These are phyloP conservation scores for Emergomyces orientalis DNA, from an alignment of 2,329 filamentous ascomycete genomes.

Conservation along the genomic window DNA sequence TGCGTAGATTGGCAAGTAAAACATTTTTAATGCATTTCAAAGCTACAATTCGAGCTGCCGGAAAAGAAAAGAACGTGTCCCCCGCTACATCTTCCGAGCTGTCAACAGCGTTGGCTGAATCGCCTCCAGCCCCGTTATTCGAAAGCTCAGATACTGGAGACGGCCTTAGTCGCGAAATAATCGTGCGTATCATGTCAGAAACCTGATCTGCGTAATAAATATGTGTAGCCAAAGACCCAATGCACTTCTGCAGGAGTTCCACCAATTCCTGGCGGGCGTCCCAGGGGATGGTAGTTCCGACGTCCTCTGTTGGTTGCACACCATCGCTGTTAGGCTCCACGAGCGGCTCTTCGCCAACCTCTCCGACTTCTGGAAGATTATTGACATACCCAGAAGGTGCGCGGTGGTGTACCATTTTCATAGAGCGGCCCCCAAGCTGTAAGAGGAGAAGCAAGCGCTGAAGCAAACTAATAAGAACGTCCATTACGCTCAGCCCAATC, in stretches of 20 bases:
- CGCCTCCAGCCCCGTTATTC: conserved; percentile 36
- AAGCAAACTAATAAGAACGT: conserved; percentile 76
- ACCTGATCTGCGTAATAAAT: conserved; percentile 97
- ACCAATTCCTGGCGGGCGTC: conserved; percentile 54
- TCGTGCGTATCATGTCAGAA: conserved; percentile 79
- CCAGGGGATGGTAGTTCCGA: conserved; percentile 40
- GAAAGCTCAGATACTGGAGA: conserved; percentile 37
- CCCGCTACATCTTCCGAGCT: conserved; percentile 43
- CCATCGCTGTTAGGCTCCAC: not conserved
- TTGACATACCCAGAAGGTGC: conserved; percentile 9
- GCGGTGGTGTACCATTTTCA: conserved; percentile 7
- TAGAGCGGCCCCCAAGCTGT: conserved; percentile 44
- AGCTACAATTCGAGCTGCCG: conserved; percentile 53
- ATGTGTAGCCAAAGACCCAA: conserved; percentile 85
- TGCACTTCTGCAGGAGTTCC: conserved; percentile 64
- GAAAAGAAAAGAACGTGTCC: conserved; percentile 54
- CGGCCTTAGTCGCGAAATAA: conserved; percentile 70
- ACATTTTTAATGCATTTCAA: conserved; percentile 75
- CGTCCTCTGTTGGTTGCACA: conserved; percentile 15
- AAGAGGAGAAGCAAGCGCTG: conserved; percentile 72
- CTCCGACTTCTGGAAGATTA: conserved; percentile 11
- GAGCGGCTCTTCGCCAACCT: conserved; percentile 24
- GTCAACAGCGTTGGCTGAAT: conserved; percentile 33
- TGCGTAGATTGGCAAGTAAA: conserved; percentile 63
- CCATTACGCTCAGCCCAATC: conserved; percentile 93